Base-by-base conservation (phyloP, 1,284 basidiomycete genomes). In the Ustilago lituana region DNA sequence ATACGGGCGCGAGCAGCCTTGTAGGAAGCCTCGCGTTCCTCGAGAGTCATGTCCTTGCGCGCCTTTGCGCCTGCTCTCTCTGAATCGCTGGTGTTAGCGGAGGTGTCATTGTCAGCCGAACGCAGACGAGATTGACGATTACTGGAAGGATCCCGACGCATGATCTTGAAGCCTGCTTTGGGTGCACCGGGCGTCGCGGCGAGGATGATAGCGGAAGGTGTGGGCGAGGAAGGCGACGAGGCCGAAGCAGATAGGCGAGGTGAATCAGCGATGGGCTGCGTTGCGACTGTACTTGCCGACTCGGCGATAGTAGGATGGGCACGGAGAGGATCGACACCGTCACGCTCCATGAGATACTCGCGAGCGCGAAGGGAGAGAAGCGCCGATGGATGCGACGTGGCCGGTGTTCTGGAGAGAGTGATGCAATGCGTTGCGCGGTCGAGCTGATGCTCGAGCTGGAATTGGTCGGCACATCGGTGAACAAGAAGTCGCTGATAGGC, bases 11-110 rank as follows among this genome's bases (percentile, higher is more conserved):
- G 52, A 3, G 76, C 76, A n/a, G 71, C 74, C 48, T 59, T 65
- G 64, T 78, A 78, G 4, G 71, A 63, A 17, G 72, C 73, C 39
- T 76, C 74, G 22, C 74, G 40, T 48, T 78, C 76, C 46, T 76
- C 69, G n/a, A 78, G 69, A 3, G 76, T 78, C 74, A 76, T 76
- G 35, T 76, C 62, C 36, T 61, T 70, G 36, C 72, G 59, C 10
- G 62, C 60, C 27, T 74, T 71, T 26, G 55, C 23, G 14, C 52
- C 23, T 6, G 45, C 35, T 29, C 38, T 55, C 14, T 63, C 53
- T 4, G 61, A 45, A n/a, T 68, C 60, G 48, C 40, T 62, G 43
- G 43, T 47, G 49, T 33, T 44, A 35, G 27, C 39, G 6, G 52
- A 51, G 10, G 24, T 23, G 19, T 35, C 35, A 8, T 40, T 23